Base-by-base conservation (phyloP, 495 filamentous ascomycete genomes). In the Choiromyces venosus region DNA sequence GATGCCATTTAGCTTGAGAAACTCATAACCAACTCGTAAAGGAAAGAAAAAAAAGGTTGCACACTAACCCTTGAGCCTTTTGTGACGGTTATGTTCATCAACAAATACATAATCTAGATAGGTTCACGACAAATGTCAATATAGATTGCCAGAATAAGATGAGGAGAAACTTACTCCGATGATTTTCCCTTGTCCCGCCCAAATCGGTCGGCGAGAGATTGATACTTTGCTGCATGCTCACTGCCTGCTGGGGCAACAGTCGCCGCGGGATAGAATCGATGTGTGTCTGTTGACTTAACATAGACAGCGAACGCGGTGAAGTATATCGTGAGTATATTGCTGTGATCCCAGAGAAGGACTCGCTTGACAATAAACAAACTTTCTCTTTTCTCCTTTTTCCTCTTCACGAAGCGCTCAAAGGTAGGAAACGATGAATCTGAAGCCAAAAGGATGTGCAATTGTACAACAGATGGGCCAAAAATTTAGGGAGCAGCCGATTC, bases 1-100 rank as follows among this genome's bases (percentile, higher is more conserved):
- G 40, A 52, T 76, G 67, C 73, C 78, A 71, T 70, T 75, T 74
- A 77, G 74, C 68, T 80, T 61, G 37, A 65, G 56, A 70, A 9
- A 61, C 19, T 42, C 73, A 16, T 37, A 37, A 72, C 38, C 52
- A 42, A 21, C 21, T 64, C 42, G 64, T 37, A 36, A 37, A 14
- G 33, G 18, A 42, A 73, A 64, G n/a, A 61, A n/a, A 29, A 29
- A 61, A 29, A 29, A 61, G 29, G 9, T 29, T 66, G 68, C 66
- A 35, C 37, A 19, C 84, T 73, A 88, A 97, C 94, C 94, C 86
- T 99, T 99, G 70, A 98, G 84, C 75, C 95, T 87, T 84, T 97
- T 97, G 84, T 99, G 95, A 65, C 95, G 89, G 83, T 98, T 99
- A 82, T 99, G 94, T 83, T 99, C 95, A 82, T 99, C 96, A 68